Conservation (phyloP, 768 basidiomycete genomes). For the Gloeostereum incarnatum region DNA sequence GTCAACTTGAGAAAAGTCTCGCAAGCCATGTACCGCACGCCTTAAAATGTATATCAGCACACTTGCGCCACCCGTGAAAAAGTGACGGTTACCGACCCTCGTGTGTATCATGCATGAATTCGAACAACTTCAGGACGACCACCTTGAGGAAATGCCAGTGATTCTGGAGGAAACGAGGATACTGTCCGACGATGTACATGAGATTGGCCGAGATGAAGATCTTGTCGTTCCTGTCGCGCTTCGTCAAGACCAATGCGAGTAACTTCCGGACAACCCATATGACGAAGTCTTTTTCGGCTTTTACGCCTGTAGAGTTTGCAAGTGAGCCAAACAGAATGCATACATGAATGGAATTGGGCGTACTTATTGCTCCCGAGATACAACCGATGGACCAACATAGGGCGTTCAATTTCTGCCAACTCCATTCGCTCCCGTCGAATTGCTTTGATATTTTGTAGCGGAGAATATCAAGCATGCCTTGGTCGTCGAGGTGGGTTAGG, state of each 20-base stretch:
- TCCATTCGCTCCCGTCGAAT: conserved; percentile 73
- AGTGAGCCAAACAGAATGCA: background rate
- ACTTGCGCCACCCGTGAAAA: conserved; percentile 1
- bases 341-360: conserved; percentile 13
- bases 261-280: conserved; percentile 79
- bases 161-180: conserved; percentile 75
- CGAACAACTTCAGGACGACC: conserved; percentile 77
- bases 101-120: conserved; percentile 82
- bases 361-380: conserved; percentile 79
- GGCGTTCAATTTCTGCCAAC: conserved; percentile 76
- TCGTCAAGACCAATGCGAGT: conserved; percentile 68
- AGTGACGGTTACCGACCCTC: conserved; percentile 39
- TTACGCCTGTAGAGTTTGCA: conserved; percentile 43
- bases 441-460: conserved; percentile 71
- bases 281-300: conserved; percentile 75
- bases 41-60: conserved; percentile 16
- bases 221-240: conserved; percentile 80
- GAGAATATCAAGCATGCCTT: conserved; percentile 69
- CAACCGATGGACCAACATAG: conserved; percentile 82
- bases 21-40: conserved; percentile 86
- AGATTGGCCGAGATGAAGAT: conserved; percentile 68
- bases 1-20: conserved; percentile 84
- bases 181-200: conserved; percentile 79
- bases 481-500: conserved; percentile 69
- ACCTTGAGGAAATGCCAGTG: conserved; percentile 88